These are phyloP conservation scores for Cladophialophora yegresii DNA, from an alignment of 2,329 filamentous ascomycete genomes.

Conservation along the genomic window DNA sequence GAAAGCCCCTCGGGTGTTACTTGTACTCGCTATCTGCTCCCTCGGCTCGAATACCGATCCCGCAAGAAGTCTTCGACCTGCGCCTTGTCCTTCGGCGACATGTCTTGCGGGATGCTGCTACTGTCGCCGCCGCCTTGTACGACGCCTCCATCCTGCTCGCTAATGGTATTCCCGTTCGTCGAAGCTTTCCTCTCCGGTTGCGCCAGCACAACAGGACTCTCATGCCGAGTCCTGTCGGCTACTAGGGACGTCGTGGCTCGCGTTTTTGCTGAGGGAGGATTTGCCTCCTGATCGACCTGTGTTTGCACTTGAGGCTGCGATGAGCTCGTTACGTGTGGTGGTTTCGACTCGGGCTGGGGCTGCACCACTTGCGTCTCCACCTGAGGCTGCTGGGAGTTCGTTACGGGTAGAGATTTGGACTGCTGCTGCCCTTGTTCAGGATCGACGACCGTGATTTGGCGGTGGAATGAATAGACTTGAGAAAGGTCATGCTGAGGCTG, in stretches of 20 bases:
- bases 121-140: neutral
- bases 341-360: no score
- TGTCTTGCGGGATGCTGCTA: neutral
- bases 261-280: neutral
- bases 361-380: no score
- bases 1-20: neutral
- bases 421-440: neutral
- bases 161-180: neutral
- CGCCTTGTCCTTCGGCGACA: neutral
- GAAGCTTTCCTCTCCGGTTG: neutral
- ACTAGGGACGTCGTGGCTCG: neutral
- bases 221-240: neutral
- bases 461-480: neutral
- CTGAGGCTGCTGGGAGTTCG: neutral
- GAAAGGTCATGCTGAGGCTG: neutral
- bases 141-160: neutral
- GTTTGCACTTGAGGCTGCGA: neutral
- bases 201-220: neutral
- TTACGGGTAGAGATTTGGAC: neutral
- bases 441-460: neutral
- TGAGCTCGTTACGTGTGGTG: neutral
- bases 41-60: constrained; percentile 2
- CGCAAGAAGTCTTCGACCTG: constrained; percentile 12
- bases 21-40: neutral
- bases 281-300: neutral